Conservation (phyloP, 129 eudicot genomes). For the Kitagawia praeruptora region DNA sequence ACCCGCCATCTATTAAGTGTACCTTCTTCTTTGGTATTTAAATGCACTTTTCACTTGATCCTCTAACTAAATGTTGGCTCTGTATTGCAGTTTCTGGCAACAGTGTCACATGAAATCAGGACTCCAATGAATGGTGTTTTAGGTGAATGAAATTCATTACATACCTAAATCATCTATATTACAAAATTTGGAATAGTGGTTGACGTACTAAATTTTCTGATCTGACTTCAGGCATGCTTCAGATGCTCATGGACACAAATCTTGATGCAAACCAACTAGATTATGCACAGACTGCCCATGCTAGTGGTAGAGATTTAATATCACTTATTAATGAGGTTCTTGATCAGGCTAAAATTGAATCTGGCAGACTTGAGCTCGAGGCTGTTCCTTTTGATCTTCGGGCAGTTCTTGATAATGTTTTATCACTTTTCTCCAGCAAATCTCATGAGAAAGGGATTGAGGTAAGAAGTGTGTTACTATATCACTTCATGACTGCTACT, state of each 20-base stretch:
- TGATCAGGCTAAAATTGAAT: conserved; percentile 96
- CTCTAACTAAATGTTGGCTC: conserved; percentile 8
- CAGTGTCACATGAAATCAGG: conserved; percentile 94
- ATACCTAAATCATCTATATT: neutral
- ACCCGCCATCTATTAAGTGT: neutral
- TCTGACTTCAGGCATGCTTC: conserved; percentile 68
- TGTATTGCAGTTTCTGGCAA: conserved; percentile 74
- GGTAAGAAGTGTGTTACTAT: conserved; percentile 30
- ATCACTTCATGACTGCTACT: neutral
- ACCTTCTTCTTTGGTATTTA: neutral
- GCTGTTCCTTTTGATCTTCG: conserved; percentile 81
- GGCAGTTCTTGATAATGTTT: conserved; percentile 64
- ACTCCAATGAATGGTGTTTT: conserved; percentile 97
- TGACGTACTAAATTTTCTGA: neutral
- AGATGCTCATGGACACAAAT: conserved; percentile 90
- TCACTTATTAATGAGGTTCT: conserved; percentile 72
- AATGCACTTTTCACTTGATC: neutral
- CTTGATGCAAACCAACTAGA: conserved; percentile 62
- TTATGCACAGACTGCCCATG: conserved; percentile 81
- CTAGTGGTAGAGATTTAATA: conserved; percentile 78
- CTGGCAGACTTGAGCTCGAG: conserved; percentile 90
- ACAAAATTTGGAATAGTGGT: neutral
- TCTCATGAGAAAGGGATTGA: conserved; percentile 70
- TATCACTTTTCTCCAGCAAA: conserved; percentile 63
- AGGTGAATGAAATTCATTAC: conserved; percentile 35